Base-by-base conservation (phyloP, 1,139 yeast genomes). In the Sugiyamaella castrensis region DNA sequence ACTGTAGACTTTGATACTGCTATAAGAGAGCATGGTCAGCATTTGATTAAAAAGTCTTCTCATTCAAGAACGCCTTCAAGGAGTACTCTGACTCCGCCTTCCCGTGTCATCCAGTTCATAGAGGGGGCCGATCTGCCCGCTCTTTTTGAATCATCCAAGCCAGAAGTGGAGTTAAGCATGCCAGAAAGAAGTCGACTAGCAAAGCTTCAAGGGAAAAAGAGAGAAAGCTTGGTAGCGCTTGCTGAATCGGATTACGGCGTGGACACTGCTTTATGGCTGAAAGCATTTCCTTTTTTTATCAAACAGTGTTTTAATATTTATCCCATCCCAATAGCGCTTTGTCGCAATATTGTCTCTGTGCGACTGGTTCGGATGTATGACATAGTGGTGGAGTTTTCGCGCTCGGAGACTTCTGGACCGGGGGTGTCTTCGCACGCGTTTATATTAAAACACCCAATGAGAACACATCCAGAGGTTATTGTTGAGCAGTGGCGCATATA, bases 201-300 rank as follows among this genome's bases (percentile, higher is more conserved):
- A 1, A 86, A 85, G 58, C 68, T 92, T 42, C 80, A 77, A 52
- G 73, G 74, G 42, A 82, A 79, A 56, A 64, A 77, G 53, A 56
- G 53, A 10, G 86, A 85, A 30, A 77, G 87, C 1, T 68, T 94
- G 24, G 73, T 86, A 0, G 75, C 81, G 47, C 69, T 92, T 11
- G 96, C 96, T 0, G 96, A 87, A 59, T 86, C 96, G 1, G 96
- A 87, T 54, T 86, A 89, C 62, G 97, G 98, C 1, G 91, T 92
- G 8, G 98, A 94, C 66, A 83, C 95, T 1, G 96, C 98, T 0
- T 71, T 94, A 24, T 94, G 98, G 98, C 84, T 91, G 59, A 78
- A 95, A 57, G 77, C 85, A 1, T 91, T 86, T 61, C 98, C 98
- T 1, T 79, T 77, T 40, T 70, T 94, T 4, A 70, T 92, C 42